phyloP scores from a whole-genome alignment of 2,329 filamentous ascomycete genomes.

The Aspergillus tanneri region DNA sequence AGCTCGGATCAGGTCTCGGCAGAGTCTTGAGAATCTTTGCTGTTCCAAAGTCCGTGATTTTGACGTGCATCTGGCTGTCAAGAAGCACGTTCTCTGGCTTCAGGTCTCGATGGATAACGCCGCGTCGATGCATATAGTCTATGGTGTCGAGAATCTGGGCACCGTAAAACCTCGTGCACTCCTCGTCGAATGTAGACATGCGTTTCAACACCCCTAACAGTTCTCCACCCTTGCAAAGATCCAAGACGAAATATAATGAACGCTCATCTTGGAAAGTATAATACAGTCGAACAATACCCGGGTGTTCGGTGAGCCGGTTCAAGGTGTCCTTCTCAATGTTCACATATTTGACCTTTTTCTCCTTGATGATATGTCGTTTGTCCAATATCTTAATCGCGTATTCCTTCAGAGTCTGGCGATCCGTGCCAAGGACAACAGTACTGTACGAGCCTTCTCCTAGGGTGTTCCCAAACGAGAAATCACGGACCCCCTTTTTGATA shows the following conservation, averaged over 20 bases:
- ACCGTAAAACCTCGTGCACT: conserved; percentile 90
- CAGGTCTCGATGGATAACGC: conserved; percentile 92
- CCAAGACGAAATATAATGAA: conserved; percentile 94
- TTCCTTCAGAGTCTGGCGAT: conserved; percentile 89
- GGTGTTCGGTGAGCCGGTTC: conserved; percentile 92
- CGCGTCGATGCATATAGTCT: conserved; percentile 95
- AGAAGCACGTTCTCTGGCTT: conserved; percentile 97
- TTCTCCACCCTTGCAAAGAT: conserved; percentile 89
- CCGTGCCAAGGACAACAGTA: conserved; percentile 87
- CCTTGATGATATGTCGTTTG: conserved; percentile 98
- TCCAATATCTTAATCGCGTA: conserved; percentile 98
- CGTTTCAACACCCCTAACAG: conserved; percentile 90
- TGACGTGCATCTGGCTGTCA: conserved; percentile 94
- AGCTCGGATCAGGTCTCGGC: conserved; percentile 46
- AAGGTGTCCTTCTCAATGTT: conserved; percentile 99
- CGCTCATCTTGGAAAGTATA: conserved; percentile 98
- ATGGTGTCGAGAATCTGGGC: conserved; percentile 96
- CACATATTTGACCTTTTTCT: conserved; percentile 99
- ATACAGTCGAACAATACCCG: conserved; percentile 92
- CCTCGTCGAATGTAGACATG: conserved; percentile 89
- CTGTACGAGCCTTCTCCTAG: conserved; percentile 97
- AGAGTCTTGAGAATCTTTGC: conserved; percentile 77
- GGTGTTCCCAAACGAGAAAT: conserved; percentile 89
- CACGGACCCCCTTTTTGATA: conserved; percentile 94
- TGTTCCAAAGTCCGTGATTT: conserved; percentile 98